A percentile compares a stretch with the other conserved stretches of the same genome.
These are phyloP conservation scores for Penicillium parvum DNA, from an alignment of 495 filamentous ascomycete species.

Conservation along the genomic window DNA sequence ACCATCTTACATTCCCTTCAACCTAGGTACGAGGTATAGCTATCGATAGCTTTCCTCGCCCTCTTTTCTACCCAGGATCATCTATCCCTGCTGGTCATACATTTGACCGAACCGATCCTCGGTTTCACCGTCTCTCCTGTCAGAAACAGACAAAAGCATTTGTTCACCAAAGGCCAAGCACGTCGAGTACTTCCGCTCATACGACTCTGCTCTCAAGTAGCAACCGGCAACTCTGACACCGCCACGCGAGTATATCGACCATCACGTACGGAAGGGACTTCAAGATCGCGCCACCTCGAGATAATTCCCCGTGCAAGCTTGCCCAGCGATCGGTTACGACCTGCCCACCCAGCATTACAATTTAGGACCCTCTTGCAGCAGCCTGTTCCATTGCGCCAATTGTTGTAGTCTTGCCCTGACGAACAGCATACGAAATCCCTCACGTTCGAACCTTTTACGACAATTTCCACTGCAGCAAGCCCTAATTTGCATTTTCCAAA, in stretches of 20 bases:
- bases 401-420: constrained; percentile 15
- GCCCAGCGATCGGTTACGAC: constrained; percentile 1
- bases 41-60: constrained; percentile 13
- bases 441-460: neutral
- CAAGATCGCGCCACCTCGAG: constrained; percentile 5
- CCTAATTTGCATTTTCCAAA: constrained; percentile 9
- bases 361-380: neutral
- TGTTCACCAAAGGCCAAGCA: constrained; percentile 7
- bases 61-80: neutral
- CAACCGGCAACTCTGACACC: constrained; percentile 5
- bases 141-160: constrained; percentile 14
- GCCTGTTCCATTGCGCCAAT: constrained; percentile 14
- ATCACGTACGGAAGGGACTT: neutral
- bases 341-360: constrained; percentile 5
- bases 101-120: too few species aligned
- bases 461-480: constrained; percentile 11
- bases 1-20: neutral
- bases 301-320: neutral
- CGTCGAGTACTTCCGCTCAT: neutral
- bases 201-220: constrained; percentile 15
- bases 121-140: neutral
- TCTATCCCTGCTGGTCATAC: neutral
- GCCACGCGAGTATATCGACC: neutral
- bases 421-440: neutral
- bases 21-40: constrained; percentile 10